Conservation (phyloP, 495 filamentous ascomycete species). For the Penicillium samsonianum region DNA sequence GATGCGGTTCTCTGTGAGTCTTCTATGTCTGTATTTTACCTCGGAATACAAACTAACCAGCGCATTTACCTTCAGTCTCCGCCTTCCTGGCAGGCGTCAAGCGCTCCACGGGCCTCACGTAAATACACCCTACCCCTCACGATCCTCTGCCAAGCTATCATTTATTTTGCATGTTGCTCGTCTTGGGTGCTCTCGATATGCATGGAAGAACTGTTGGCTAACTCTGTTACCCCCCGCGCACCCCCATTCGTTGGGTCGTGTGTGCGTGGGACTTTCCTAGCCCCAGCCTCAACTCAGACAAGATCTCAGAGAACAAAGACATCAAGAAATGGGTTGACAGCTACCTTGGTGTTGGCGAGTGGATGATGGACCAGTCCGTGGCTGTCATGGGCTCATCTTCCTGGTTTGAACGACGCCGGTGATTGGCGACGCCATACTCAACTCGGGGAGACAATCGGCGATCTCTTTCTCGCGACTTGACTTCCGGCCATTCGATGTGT, state of each 20-base stretch:
- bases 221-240: slow-evolving; percentile 38
- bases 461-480: slow-evolving; percentile 16
- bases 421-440: slow-evolving; percentile 26
- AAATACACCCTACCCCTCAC: slow-evolving; percentile 49
- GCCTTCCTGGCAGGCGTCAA: slow-evolving; percentile 95
- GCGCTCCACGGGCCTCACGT: slow-evolving; percentile 96
- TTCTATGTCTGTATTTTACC: not conserved
- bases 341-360: slow-evolving; percentile 94
- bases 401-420: slow-evolving; percentile 88
- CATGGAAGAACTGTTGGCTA: slow-evolving; percentile 24
- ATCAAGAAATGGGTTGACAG: slow-evolving; percentile 89
- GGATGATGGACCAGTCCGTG: slow-evolving; percentile 96
- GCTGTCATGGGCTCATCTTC: slow-evolving; percentile 82
- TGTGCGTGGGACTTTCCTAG: slow-evolving; percentile 49
- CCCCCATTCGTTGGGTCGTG: slow-evolving; percentile 30
- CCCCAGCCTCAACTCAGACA: slow-evolving; percentile 85
- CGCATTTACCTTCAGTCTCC: slow-evolving; percentile 61
- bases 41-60: slow-evolving; percentile 25
- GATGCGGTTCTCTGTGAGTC: slow-evolving; percentile 87
- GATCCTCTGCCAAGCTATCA: not conserved
- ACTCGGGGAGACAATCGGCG: slow-evolving; percentile 8
- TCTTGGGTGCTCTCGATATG: not conserved
- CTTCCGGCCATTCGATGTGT: slow-evolving; percentile 11
- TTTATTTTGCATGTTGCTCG: not conserved
- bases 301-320: slow-evolving; percentile 80